Conservation (phyloP, 2,329 filamentous ascomycete species). For the Aspergillus carbonarius region DNA sequence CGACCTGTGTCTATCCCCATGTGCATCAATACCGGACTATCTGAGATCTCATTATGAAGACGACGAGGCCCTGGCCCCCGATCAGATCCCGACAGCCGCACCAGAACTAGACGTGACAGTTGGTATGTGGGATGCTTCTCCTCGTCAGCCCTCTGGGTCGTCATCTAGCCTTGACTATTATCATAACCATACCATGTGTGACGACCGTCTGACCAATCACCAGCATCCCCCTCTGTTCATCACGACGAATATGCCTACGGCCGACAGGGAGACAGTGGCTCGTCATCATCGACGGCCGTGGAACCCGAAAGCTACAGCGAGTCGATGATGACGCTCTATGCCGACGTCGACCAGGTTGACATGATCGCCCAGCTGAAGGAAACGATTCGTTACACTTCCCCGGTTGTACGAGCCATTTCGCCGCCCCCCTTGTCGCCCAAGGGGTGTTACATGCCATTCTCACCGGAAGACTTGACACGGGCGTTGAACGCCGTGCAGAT, state of each 20-base stretch:
- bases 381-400: slow-evolving; percentile 33
- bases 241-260: slow-evolving; percentile 25
- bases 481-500: slow-evolving; percentile 40
- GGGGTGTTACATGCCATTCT: slow-evolving; percentile 31
- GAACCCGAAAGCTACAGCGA: slow-evolving; percentile 35
- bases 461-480: slow-evolving; percentile 37
- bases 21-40: slow-evolving; percentile 29
- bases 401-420: slow-evolving; percentile 29
- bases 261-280: slow-evolving; percentile 30
- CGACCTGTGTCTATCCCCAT: slow-evolving; percentile 41
- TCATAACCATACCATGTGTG: not conserved
- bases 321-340: slow-evolving; percentile 37
- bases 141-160: not conserved
- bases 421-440: slow-evolving; percentile 24
- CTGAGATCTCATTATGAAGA: slow-evolving; percentile 23
- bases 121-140: slow-evolving; percentile 17
- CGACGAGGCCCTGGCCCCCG: slow-evolving; percentile 18
- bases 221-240: slow-evolving; percentile 21
- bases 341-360: slow-evolving; percentile 29
- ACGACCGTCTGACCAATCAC: slow-evolving; percentile 14
- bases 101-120: slow-evolving; percentile 14
- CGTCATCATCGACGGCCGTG: slow-evolving; percentile 38
- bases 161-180: not conserved
- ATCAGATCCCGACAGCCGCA: slow-evolving; percentile 15
- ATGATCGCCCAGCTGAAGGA: slow-evolving; percentile 34